Evolutionary conservation across 2,329 filamentous ascomycete genomes (phyloP), one percentile per base, ranked within the genome.

Genomic region (Pseudocercospora cruenta): DNA sequence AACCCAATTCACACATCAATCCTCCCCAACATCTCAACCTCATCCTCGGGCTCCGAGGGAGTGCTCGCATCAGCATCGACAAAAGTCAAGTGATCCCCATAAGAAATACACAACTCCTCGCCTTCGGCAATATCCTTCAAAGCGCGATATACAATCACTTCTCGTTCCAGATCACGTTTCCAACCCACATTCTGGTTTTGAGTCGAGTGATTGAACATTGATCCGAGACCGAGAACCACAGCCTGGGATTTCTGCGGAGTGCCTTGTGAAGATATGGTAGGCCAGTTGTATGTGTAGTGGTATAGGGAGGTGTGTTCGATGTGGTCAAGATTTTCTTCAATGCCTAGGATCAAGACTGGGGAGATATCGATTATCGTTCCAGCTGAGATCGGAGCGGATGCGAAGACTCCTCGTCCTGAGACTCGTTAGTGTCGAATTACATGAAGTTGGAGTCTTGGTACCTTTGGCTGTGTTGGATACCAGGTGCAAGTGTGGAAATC

Each of bases 221-320:
- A 83, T 16, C 86, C 86, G 0, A 88, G 76, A 2, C 85, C 85
- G 43, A 87, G 78, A 31, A 87, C 79, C 1, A 87, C 76, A 9
- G 84, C 85, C 76, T 87, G 85, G 0, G 81, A 81, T 36, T 74
- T 80, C 26, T 73, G 73, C 64, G 57, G 53, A 31, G 67, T 49
- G 12, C 39, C 8, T 10, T 62, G 39, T 22, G 19, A 31, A 26
- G 63, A 19, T 31, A 43, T 59, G 26, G 60, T 73, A 70, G 80
- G 80, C 82, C 82, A 84, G 69, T 84, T 84, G 69, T 87, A 87
- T 31, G 84, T 87, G 70, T 87, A 87, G 72, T 87, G 82, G 72
- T 82, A 83, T 3, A 88, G 73, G 1, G 78, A 77, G 0, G 85
- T 86, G 31, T 85, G 80, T 60, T 79, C 78, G 63, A 86, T 80